Base-by-base conservation (phyloP, 2,329 filamentous ascomycete genomes). In the Cryphonectria radicalis region DNA sequence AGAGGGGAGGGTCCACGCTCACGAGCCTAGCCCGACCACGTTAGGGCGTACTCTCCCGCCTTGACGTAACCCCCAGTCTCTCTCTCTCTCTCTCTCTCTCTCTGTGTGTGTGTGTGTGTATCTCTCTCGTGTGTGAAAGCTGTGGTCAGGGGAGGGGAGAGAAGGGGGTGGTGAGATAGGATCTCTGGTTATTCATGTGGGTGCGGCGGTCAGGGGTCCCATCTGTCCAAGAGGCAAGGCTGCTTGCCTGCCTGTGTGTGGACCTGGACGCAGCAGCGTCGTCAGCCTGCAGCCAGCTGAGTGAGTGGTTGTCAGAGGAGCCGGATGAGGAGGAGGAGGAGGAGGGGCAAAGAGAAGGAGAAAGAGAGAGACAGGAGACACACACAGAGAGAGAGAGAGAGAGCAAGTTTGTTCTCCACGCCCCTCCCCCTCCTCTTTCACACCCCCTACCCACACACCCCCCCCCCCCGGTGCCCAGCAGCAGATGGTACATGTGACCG, bases 251-350 rank as follows among this genome's bases (percentile, higher is more conserved):
- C 7, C 22, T 13, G 4, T 32, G 25, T 59, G 25, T 32, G 55
- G 55, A 19, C 6, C 55, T 62, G 57, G 3, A 69, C 42, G 42
- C 59, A 59, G 42, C 59, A 59, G 53, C 43, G 8, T 50, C 7
- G 55, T 60, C 37, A 28, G 62, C 62, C 37, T 53, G 65, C 37
- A 69, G 66, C 55, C 66, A 71, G 70, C 70, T 69, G 70, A 69
- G 65, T 13, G 62, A 63, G 40, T 42, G 37, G 22, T 59, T n/a
- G 14, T 43, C 10, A 11, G 19, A n/a, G 19, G 1, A 10, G 22
- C 14, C 4, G 14, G 2, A 19, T 13, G 17, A 46, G 43, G 43
- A 46, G 17, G 43, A 46, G 42, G 13, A 46, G 11, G 43, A 32
- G 32, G 32, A 32, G 32, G 32, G 32, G 32, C 32, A 32, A 4